Conservation (phyloP, 2,329 filamentous ascomycete genomes). For the Calycina herbarum region DNA sequence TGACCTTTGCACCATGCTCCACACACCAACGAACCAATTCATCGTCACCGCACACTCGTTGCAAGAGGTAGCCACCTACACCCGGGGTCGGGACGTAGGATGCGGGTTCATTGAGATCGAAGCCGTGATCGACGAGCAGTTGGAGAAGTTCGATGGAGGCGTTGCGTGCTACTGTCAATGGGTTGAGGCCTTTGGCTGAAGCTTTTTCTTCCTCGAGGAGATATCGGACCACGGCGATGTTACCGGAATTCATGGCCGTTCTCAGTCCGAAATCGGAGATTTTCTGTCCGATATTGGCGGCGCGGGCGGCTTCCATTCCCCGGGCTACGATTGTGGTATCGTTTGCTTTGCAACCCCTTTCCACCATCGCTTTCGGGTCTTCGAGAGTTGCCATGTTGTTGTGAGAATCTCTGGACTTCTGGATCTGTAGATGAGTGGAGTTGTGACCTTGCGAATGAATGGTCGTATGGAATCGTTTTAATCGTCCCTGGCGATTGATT, state of each 20-base stretch:
- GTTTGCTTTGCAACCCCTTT: slow-evolving; percentile 5
- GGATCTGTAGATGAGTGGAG: no score
- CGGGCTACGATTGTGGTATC: background rate
- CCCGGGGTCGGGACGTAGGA: background rate
- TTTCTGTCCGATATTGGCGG: background rate
- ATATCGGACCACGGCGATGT: background rate
- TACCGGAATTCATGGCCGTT: background rate
- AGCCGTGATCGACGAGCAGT: slow-evolving; percentile 6
- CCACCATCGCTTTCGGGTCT: background rate
- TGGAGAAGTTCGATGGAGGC: slow-evolving; percentile 7
- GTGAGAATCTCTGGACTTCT: no score
- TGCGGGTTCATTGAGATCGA: slow-evolving; percentile 4
- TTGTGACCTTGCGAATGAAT: no score
- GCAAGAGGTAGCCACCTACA: background rate
- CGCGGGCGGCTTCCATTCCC: background rate
- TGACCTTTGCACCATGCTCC: slow-evolving; percentile 9
- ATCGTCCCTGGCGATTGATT: no score
- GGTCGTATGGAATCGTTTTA: no score
- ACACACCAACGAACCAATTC: slow-evolving; percentile 5
- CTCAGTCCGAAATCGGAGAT: background rate
- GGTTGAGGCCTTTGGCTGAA: background rate
- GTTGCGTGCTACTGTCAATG: background rate
- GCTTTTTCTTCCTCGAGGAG: slow-evolving; percentile 3
- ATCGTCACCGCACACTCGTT: slow-evolving; percentile 3
- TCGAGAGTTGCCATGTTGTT: no score